These are phyloP conservation scores for Clathrospora elynae DNA, from an alignment of 2,329 filamentous ascomycete species.

Conservation along the genomic window DNA sequence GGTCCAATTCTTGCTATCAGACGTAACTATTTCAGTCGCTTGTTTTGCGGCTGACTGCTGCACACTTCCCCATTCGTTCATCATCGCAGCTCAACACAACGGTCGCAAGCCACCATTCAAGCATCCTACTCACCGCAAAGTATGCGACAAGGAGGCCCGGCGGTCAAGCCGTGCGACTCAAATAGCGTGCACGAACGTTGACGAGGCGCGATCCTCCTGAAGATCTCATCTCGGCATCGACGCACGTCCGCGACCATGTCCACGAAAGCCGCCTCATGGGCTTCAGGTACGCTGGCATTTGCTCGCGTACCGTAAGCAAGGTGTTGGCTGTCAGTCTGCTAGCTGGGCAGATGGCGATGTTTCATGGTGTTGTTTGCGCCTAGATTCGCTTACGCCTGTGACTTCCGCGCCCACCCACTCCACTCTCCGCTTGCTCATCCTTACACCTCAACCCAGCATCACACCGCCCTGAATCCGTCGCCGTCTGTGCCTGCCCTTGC, in stretches of 20 bases:
- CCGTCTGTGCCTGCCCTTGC: conserved; percentile 22
- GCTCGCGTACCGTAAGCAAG: conserved; percentile 12
- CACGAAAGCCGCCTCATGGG: conserved; percentile 10
- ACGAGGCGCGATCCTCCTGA: not conserved
- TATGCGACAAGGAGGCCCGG: not conserved
- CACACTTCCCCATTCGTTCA: conserved; percentile 2
- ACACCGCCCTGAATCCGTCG: conserved; percentile 21
- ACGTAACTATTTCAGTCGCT: too few species aligned
- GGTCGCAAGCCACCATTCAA: not conserved
- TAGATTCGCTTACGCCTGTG: too few species aligned
- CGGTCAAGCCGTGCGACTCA: not conserved
- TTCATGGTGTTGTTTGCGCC: conserved; percentile 9
- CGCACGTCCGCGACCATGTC: not conserved
- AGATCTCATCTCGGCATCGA: too few species aligned
- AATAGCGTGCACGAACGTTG: not conserved
- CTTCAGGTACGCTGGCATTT: conserved; percentile 10
- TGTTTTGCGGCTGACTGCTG: not conserved
- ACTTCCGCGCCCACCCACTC: too few species aligned
- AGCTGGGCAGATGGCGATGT: conserved; percentile 11
- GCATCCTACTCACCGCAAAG: conserved; percentile 9
- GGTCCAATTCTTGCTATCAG: too few species aligned
- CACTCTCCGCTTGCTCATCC: conserved; percentile 17
- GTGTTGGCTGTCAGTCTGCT: conserved; percentile 10
- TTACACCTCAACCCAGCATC: conserved; percentile 21
- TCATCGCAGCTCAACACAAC: conserved; percentile 13